Percentiles rank a stretch among this genome's conserved stretches.
Conservation (phyloP, 1,284 basidiomycete genomes). For the Pyrrhoderma lamaoense region DNA sequence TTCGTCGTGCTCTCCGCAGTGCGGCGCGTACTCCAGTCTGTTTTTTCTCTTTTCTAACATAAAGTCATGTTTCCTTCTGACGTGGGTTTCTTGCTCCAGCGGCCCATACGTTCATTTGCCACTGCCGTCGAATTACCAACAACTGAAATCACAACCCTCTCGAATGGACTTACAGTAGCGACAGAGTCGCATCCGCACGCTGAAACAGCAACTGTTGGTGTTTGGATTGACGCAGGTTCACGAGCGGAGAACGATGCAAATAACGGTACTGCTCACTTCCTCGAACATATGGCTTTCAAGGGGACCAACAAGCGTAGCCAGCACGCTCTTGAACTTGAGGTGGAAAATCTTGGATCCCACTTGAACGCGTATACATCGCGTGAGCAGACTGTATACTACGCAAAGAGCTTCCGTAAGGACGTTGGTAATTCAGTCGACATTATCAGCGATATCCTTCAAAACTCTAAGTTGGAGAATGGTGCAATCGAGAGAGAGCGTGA, state of each 20-base stretch:
- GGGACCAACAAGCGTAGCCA: constrained; percentile 89
- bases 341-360: constrained; percentile 97
- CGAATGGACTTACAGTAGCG: constrained; percentile 89
- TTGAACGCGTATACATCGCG: constrained; percentile 98
- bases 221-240: constrained; percentile 98
- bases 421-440: constrained; percentile 91
- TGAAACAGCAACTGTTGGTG: constrained; percentile 97
- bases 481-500: constrained; percentile 96
- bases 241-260: constrained; percentile 92
- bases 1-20: constrained; percentile 54
- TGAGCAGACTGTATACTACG: constrained; percentile 99
- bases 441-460: constrained; percentile 97
- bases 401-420: constrained; percentile 97
- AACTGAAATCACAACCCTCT: constrained; percentile 82
- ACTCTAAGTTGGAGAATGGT: constrained; percentile 85
- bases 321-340: constrained; percentile 91
- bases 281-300: constrained; percentile 97
- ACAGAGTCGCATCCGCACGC: constrained; percentile 89
- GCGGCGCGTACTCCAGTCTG: constrained; percentile 51
- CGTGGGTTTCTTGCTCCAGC: constrained; percentile 23
- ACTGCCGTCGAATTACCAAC: constrained; percentile 67
- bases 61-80: constrained; percentile 7
- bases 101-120: constrained; percentile 53
- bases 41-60: neutral
- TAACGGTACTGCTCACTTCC: constrained; percentile 97